Evolutionary conservation across 2,329 filamentous ascomycete genomes (phyloP), one percentile per base, ranked within the genome.

Genomic region (Exophiala sideris): DNA sequence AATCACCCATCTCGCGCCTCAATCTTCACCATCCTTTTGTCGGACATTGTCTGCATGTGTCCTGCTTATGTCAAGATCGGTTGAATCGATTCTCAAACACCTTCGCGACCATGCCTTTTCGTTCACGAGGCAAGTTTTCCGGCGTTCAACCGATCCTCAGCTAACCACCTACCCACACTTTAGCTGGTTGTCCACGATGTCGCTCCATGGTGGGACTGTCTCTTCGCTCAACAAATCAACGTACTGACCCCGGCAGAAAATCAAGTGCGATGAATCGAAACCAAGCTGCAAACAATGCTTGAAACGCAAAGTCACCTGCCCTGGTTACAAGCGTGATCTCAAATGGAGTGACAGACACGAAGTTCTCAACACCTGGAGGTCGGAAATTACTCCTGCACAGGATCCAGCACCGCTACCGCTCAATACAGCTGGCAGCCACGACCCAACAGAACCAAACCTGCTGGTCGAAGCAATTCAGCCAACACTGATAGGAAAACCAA

Each of bases 181-280:
- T 33, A 54, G 52, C 52, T 29, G 52, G 52, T n/a, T 54, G 52
- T 45, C 52, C 52, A 32, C 36, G 52, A 46, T 54, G 52, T 50
- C 52, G 52, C 39, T 54, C 52, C 7, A 36, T 54, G 52, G 52
- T 50, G 45, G 20, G 39, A 11, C 20, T 35, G 24, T 38, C 52
- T 16, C 24, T 45, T 34, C 16, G 6, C 18, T 45, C 45, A 34
- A 34, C 18, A 7, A 7, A 32, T 12, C 46, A 35, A 41, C 14
- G 10, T 49, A 32, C 46, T 54, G 39, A 54, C 39, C 52, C 12
- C 21, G 5, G 18, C 40, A 54, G 52, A 54, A 58, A 21, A 53
- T 66, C n/a, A 66, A 66, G 48, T 66, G 65, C 38, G 62, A 67
- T 48, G 63, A 67, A 48, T 56, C 60, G 10, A 57, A 52, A 45